Evolutionary conservation across 2,329 filamentous ascomycete genomes (phyloP), one percentile per base, ranked within the genome.

Genomic region (Trichoderma koningii): DNA sequence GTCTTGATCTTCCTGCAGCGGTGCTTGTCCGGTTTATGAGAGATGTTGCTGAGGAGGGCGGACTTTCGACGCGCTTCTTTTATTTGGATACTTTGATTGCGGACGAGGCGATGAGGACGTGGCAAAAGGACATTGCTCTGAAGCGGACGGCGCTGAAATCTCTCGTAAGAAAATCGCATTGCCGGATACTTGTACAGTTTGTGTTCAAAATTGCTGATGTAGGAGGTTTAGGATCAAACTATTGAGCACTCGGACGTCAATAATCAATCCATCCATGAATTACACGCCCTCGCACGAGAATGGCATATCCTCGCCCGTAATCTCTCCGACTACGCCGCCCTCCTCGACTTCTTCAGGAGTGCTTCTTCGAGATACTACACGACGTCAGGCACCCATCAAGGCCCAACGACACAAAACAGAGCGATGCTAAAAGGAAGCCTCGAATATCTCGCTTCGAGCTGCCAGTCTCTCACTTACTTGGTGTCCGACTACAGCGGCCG

Each of bases 401-500:
- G 1, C 34, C 3, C 14, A 41, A 15, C 28, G 12, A 19, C 10
- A 17, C 14, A 26, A 3, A 15, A 23, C 1, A 42, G 17, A 3
- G 10, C 9, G 7, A 17, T 3, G n/a, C 21, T 55, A 15, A 42
- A 12, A 2, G 52, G 21, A 1, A 55, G 34, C n/a, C 34, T 55
- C 15, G 52, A 55, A 21, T 55, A 55, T 42, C 21, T 55, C 2
- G 52, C 17, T 42, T 55, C 52, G 38, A 55, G 52, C 3, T 44
- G 52, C 38, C 52, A 42, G 10, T 55, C 52, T n/a, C 15, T 55
- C 2, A 42, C 34, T 17, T 42, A 55, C 34, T n/a, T 55, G 17
- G 42, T 55, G 4, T 55, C 52, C 34, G 52, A 55, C 52, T 55
- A 55, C 6, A 55, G 52, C 34, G 52, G 52, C n/a, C 34, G 52